These are phyloP conservation scores for Cutaneotrichosporon sp. DNA, from an alignment of 1,284 basidiomycete genomes.

Conservation along the genomic window DNA sequence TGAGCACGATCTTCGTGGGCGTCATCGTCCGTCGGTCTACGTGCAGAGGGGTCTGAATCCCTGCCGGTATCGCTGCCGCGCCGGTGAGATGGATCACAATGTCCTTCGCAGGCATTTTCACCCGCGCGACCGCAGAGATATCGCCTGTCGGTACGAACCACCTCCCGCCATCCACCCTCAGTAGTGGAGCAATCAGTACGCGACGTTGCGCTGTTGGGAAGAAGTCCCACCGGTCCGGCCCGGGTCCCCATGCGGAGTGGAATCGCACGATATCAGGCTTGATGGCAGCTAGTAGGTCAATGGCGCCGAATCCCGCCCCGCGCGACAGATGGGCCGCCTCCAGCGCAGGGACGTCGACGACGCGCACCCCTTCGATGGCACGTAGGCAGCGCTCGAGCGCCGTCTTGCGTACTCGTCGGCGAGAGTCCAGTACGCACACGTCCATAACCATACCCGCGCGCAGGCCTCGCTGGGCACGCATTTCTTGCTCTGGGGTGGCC, in stretches of 20 bases:
- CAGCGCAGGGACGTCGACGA: neutral
- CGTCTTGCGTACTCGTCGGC: neutral
- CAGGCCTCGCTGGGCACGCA: neutral
- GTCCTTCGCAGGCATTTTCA: neutral
- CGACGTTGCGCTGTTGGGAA: neutral
- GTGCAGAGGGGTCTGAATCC: neutral
- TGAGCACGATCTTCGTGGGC: neutral
- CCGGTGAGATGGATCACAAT: neutral
- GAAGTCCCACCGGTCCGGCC: neutral
- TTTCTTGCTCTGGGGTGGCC: neutral
- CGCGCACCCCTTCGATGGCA: neutral
- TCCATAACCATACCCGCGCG: neutral
- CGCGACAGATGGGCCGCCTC: neutral
- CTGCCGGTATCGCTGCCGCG: neutral
- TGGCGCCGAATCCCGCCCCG: neutral
- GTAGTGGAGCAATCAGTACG: neutral
- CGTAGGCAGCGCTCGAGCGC: neutral
- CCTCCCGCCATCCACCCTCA: neutral
- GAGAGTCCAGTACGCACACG: neutral
- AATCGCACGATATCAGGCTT: neutral
- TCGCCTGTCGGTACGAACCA: neutral
- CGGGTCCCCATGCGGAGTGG: neutral
- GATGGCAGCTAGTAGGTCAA: neutral
- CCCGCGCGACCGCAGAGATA: neutral
- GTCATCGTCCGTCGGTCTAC: neutral